Evolutionary conservation across 352 stramenopile genomes (phyloP), one percentile per base, ranked within the genome.

Genomic region (Phytophthora melonis): DNA sequence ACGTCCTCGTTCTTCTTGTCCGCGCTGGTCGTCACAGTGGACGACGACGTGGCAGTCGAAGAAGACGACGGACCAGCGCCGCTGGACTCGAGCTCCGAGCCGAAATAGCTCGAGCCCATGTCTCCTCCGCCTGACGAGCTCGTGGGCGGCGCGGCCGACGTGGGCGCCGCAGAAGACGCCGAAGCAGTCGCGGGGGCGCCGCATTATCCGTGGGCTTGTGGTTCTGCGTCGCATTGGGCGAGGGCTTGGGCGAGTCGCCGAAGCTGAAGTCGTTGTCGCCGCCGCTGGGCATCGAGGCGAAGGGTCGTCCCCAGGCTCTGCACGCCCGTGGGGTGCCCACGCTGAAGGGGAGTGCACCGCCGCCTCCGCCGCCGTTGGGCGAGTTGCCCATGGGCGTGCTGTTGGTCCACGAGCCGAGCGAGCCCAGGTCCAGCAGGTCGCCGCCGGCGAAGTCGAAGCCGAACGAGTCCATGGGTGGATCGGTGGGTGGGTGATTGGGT

Each of bases 281-380:
- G 4, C 67, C 75, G 3, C 73, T 77, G 21, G 79, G 76, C 58
- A 88, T 79, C 6, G 79, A 64, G 16, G 79, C 77, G 58, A 95
- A 95, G 5, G 84, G 80, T 1, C 2, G 59, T 95, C 18, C 87
- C 88, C 14, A 97, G 82, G 63, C 88, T 95, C 67, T 92, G 87
- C 7, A 97, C 84, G 53, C 90, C 90, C 30, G 90, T 95, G 32
- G 90, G 90, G 90, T 97, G 5, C 90, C 90, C 47, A 97, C 87
- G 71, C 88, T 95, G 70, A 97, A 95, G 6, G 90, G 90, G 27
- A 97, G 68, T 1, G 63, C 68, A 5, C 34, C 34, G 36, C 72
- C 65, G 5, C 80, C 77, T 21, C 80, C 63, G 5, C 80, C 77
- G 25, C 80, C 72, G 45, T 89, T 93, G 8, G 89, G 89, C 8